Conservation (phyloP, 108 stramenopile genomes). For the Discostella pseudostelligera region DNA sequence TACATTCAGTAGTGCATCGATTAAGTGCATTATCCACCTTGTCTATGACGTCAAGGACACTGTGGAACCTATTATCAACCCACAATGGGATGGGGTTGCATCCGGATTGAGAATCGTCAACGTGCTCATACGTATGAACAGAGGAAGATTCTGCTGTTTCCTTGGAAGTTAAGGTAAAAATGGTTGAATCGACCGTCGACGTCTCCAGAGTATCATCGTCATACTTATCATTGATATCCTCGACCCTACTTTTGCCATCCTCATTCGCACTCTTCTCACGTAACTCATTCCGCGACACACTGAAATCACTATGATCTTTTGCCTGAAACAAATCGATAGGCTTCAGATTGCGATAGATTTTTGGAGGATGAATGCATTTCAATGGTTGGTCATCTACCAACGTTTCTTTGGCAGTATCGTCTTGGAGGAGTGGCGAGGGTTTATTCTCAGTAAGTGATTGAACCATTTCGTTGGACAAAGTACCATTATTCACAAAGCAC, state of each 20-base stretch:
- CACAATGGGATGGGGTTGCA: not conserved
- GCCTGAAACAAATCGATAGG: not conserved
- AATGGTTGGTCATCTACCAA: no score
- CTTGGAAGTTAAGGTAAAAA: not conserved
- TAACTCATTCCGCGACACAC: not conserved
- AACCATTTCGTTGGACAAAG: no score
- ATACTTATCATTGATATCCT: not conserved
- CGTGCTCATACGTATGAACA: not conserved
- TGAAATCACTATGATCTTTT: not conserved
- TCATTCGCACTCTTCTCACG: not conserved
- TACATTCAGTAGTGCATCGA: no score
- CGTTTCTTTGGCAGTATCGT: no score
- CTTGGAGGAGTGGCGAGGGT: no score
- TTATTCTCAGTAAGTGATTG: no score
- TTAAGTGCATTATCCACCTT: no score
- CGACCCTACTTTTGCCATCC: not conserved
- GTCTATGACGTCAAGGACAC: no score
- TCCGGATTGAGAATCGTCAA: not conserved
- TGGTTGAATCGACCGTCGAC: not conserved
- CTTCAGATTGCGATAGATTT: not conserved
- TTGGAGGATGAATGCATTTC: not conserved
- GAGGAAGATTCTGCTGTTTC: not conserved
- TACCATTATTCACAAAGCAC: no score
- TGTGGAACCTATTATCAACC: no score
- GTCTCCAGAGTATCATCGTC: conserved; percentile 1